Evolutionary conservation across 208 protist genomes (phyloP).

Genomic region (Crithidia fasciculata): DNA sequence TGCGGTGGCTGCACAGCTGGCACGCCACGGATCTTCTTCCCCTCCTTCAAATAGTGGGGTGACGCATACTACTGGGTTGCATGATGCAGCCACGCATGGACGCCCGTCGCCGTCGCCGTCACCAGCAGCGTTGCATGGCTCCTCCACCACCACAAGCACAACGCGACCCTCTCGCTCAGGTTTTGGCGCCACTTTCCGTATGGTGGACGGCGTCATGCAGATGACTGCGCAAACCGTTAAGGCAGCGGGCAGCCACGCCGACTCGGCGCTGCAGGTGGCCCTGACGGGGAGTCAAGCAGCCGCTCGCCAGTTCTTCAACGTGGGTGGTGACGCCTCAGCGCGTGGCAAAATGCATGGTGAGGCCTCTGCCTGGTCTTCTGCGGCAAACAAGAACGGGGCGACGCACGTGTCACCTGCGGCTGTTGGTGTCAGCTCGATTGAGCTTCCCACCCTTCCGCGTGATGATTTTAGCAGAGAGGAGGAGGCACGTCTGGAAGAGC

Average conservation of each 20-base stretch:
- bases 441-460: conserved; percentile 2
- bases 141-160: no score
- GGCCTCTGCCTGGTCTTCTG: neutral
- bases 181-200: conserved; percentile 39
- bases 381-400: neutral
- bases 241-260: conserved; percentile 37
- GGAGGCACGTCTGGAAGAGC: conserved; percentile 41
- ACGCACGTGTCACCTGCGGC: neutral
- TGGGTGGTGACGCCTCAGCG: neutral
- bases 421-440: neutral
- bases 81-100: neutral
- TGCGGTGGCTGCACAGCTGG: conserved; percentile 17
- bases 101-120: no score
- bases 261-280: conserved; percentile 36
- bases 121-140: no score
- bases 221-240: conserved; percentile 40
- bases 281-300: conserved; percentile 34
- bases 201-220: conserved; percentile 49
- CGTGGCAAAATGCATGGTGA: conserved; percentile 7
- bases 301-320: conserved; percentile 31
- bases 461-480: conserved; percentile 49
- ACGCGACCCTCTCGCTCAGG: conserved; percentile 14
- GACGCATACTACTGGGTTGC: neutral
- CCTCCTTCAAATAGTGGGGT: neutral
- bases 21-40: neutral